Percentiles rank a stretch among this genome's conserved stretches.
Evolutionary conservation across 495 filamentous ascomycete genomes (phyloP).

Genomic region (Penicillium silybi): DNA sequence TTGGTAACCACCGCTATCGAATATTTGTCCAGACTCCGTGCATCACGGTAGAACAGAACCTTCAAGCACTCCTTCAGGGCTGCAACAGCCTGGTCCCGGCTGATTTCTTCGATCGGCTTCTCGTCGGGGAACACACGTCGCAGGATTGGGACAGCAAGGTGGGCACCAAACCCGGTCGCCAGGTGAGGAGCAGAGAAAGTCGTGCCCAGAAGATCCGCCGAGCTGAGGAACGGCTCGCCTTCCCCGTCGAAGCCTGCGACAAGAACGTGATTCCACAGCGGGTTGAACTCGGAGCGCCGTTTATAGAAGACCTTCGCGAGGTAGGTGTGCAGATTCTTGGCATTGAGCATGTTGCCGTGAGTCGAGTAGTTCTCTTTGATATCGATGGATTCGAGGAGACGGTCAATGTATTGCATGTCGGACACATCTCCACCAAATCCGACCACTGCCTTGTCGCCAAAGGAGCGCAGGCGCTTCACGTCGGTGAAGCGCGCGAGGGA

Average conservation of each 20-base stretch:
- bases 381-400: conserved; percentile 77
- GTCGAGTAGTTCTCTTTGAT: conserved; percentile 82
- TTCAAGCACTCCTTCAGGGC: conserved; percentile 92
- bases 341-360: conserved; percentile 61
- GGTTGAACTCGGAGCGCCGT: conserved; percentile 91
- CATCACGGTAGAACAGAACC: conserved; percentile 96
- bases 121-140: conserved; percentile 79
- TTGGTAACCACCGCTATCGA: conserved; percentile 84
- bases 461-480: conserved; percentile 82
- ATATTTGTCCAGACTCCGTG: conserved; percentile 85
- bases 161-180: conserved; percentile 90
- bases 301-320: conserved; percentile 91
- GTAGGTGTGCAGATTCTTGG: conserved; percentile 94
- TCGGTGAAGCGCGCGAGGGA: conserved; percentile 95
- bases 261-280: conserved; percentile 92
- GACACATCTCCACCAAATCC: conserved; percentile 92
- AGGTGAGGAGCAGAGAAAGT: conserved; percentile 82
- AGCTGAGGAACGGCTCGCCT: conserved; percentile 80
- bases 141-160: conserved; percentile 89
- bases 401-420: conserved; percentile 97
- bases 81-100: conserved; percentile 72
- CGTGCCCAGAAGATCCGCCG: conserved; percentile 87
- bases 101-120: conserved; percentile 62
- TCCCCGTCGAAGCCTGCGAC: conserved; percentile 82
- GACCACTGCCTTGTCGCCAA: conserved; percentile 67